Evolutionary conservation across 495 filamentous ascomycete species (phyloP), one percentile per base, ranked within the genome.

Genomic region (Cladorrhinum samala): DNA sequence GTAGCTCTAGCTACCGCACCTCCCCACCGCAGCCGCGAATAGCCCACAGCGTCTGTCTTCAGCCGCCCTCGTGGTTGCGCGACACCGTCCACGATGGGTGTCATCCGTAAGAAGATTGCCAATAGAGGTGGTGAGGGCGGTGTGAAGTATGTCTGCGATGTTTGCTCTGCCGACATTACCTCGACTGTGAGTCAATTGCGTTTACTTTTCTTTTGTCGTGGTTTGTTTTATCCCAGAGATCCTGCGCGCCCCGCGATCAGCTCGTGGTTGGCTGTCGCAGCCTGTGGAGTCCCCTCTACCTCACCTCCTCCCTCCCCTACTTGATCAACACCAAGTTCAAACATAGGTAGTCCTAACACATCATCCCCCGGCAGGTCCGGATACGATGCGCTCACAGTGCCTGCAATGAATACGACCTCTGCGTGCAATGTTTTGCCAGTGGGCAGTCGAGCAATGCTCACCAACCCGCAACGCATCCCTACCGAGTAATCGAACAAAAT

Each of bases 351-450:
- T 43, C 23, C 57, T 68, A 46, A 64, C 50, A 19, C 24, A 6
- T 43, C 21, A 5, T 33, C 11, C 27, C 18, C 50, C 17, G 6
- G 17, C 65, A 96, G 91, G 91, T 97, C 46, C 90, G 93, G 36
- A 95, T 98, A 67, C 81, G 91, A 53, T 98, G 93, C 67, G 89
- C 90, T 17, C 81, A 89, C 62, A 77, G 74, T 48, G 74, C 77
- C 52, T 98, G 93, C 68, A 85, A 82, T 63, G 93, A 97, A 58
- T 99, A 96, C 66, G 94, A 99, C 63, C 84, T 97, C 52, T 99
- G 93, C 67, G 93, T 99, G 20, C 83, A 87, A 53, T 99, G 93
- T 68, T 99, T 99, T 68, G 79, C 89, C 27, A 83, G 83, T 52
- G 91, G 87, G 42, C 77, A 84, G 49, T 76, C 77, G 46, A 87